Base-by-base conservation (phyloP, 2,329 filamentous ascomycete genomes). In the Tothia fuscella region DNA sequence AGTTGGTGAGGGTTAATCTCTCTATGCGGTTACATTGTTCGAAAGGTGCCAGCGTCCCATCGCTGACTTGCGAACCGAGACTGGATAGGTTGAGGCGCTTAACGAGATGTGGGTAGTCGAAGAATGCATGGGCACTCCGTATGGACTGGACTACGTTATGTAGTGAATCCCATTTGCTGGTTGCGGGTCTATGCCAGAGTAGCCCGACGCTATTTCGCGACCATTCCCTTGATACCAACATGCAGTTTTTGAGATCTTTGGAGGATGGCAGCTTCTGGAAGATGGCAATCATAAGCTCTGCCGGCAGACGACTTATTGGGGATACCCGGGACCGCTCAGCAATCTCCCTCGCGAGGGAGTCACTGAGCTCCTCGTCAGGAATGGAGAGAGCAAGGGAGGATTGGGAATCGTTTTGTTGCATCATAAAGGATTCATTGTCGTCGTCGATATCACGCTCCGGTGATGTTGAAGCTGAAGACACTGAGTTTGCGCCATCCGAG, bases 141-240 rank as follows among this genome's bases (percentile, higher is more conserved):
- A 95, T 75, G 1, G 89, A 88, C 44, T 73, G 70, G 55, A 87
- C 88, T 50, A 98, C 91, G 50, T 68, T 80, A 53, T 78, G 70
- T 53, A 95, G 77, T 56, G 87, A 87, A 10, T 71, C 63, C 82
- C 86, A 95, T 52, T 78, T 85, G 53, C 82, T 87, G 65, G 91
- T 96, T 21, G 85, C 79, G 1, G 91, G 91, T 29, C 91, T 76
- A 60, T 95, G 88, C 91, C 91, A 98, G 17, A 98, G 71, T 49
- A 94, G 73, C 48, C 91, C 89, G 50, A 96, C 91, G 39, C 83
- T 81, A 57, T 95, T 95, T 48, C 82, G 72, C 21, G 91, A 83
- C 91, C 91, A 98, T 48, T 81, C 77, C 61, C 87, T 88, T 55
- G 81, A 95, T n/a, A 94, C 88, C 49, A 91, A 70, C 83, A 96